These are phyloP conservation scores for Amniculicola lignicola DNA, from an alignment of 495 filamentous ascomycete species.

Conservation along the genomic window DNA sequence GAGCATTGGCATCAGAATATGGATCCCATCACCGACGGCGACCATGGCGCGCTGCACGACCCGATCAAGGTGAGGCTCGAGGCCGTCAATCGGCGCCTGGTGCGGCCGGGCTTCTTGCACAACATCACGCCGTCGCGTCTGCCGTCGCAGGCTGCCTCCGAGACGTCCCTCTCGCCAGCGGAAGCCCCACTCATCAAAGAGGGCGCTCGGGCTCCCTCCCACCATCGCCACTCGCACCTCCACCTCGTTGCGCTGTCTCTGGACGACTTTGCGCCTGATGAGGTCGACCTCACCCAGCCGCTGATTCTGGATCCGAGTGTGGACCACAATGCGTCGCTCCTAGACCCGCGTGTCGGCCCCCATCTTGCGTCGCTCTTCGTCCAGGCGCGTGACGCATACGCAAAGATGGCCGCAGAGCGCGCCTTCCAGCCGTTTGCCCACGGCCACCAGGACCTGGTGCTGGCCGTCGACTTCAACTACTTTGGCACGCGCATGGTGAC, in stretches of 20 bases:
- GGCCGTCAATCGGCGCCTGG: constrained; percentile 18
- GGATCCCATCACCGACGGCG: constrained; percentile 9
- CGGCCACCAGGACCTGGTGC: constrained; percentile 66
- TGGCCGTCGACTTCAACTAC: constrained; percentile 61
- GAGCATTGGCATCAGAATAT: constrained; percentile 16
- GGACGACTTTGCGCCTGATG: constrained; percentile 17
- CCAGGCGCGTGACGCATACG: constrained; percentile 11
- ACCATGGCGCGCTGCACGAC: constrained; percentile 20
- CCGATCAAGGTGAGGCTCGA: constrained; percentile 30
- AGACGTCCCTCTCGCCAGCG: constrained; percentile 21
- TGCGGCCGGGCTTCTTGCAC: constrained; percentile 23
- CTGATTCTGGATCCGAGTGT: constrained; percentile 22
- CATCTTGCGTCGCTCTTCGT: constrained; percentile 25
- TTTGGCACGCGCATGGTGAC: constrained; percentile 90
- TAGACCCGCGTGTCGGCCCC: constrained; percentile 20
- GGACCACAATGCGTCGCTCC: constrained; percentile 6
- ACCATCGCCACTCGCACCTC: constrained; percentile 21
- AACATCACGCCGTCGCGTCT: constrained; percentile 26
- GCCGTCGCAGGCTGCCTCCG: constrained; percentile 32
- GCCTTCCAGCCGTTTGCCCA: constrained; percentile 45
- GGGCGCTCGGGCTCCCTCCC: constrained; percentile 6
- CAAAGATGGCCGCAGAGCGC: constrained; percentile 36
- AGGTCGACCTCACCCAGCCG: constrained; percentile 14
- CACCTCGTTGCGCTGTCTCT: constrained; percentile 8
- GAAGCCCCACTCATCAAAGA: constrained; percentile 13